Base-by-base conservation (phyloP, 345 rosid genomes). In the Eucalyptus curtisii region DNA sequence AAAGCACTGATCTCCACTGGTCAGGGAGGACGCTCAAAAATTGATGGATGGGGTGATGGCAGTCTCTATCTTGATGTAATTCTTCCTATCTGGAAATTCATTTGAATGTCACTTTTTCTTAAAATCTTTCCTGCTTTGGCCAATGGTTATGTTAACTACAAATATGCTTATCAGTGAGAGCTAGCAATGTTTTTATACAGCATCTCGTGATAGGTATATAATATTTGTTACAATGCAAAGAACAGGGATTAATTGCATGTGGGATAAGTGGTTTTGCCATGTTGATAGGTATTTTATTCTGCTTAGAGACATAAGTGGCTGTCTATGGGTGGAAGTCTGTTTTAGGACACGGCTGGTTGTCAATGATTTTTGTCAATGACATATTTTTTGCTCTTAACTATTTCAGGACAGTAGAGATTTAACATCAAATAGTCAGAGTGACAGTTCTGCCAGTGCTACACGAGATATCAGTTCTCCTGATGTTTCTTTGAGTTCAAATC, bases 1-100 rank as follows among this genome's bases (percentile, higher is more conserved):
- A 96, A 95, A 90, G 93, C 97, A 89, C 88, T 95, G 90, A 94
- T 95, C 93, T 89, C 98, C 85, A 89, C 93, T 88, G 97, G 96
- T 91, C 98, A 96, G 87, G 97, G 94, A 88, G 99, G 99, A 53
- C 98, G 98, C 68, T 94, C 98, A 61, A 97, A 96, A 93, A 97
- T 97, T 89, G 99, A 97, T 93, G 97, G 99, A 87, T 93, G 99
- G 99, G 93, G 90, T 93, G 97, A 96, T 90, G 98, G 97, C 86
- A 92, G 99, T 90, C 96, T 96, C 91, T 95, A 93, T 89, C 91
- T 95, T 89, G 97, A 95, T 91, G 99, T 97, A 94, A 93, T 93
- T 87, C 86, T 90, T 87, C 87, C 87, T 89, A 50, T 49, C 76
- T 71, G 31, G 57, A 76, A 33, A 45, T 80, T 57, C 40, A 13